Conservation (phyloP, 2,329 filamentous ascomycete species). For the Biscogniauxia mediterranea region DNA sequence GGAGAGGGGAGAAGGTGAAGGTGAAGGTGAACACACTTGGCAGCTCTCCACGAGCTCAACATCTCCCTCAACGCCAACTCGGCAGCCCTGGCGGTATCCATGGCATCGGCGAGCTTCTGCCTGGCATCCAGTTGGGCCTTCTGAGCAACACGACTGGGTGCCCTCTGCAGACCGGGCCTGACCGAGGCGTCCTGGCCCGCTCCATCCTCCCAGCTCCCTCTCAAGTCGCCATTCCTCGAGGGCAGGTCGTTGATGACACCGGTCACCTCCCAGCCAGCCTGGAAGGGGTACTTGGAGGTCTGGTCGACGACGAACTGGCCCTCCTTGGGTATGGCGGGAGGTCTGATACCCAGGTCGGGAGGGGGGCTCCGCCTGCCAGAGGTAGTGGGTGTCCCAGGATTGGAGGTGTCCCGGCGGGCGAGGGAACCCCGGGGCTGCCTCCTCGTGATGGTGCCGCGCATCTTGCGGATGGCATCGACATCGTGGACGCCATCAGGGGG, state of each 20-base stretch:
- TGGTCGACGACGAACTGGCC: conserved; percentile 44
- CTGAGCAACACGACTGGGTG: conserved; percentile 49
- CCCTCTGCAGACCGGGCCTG: conserved; percentile 38
- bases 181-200: conserved; percentile 35
- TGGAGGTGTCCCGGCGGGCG: conserved; percentile 60
- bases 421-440: conserved; percentile 72
- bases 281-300: conserved; percentile 53
- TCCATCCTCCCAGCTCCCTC: conserved; percentile 35
- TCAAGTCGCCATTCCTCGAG: conserved; percentile 44
- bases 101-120: conserved; percentile 64
- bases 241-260: conserved; percentile 76
- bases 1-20: conserved; percentile 2
- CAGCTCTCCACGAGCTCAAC: conserved; percentile 75
- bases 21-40: conserved; percentile 53
- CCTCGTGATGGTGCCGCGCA: conserved; percentile 82
- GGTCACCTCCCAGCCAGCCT: conserved; percentile 71
- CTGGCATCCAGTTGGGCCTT: conserved; percentile 64
- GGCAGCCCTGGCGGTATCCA: conserved; percentile 78
- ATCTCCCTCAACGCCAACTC: conserved; percentile 84
- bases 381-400: conserved; percentile 52
- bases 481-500: conserved; percentile 82
- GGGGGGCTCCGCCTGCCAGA: conserved; percentile 39
- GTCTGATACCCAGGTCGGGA: conserved; percentile 38
- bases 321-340: conserved; percentile 42
- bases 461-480: conserved; percentile 81